Evolutionary conservation across 2,329 filamentous ascomycete species (phyloP), one percentile per base, ranked within the genome.

Genomic region (Talaromyces sp.): DNA sequence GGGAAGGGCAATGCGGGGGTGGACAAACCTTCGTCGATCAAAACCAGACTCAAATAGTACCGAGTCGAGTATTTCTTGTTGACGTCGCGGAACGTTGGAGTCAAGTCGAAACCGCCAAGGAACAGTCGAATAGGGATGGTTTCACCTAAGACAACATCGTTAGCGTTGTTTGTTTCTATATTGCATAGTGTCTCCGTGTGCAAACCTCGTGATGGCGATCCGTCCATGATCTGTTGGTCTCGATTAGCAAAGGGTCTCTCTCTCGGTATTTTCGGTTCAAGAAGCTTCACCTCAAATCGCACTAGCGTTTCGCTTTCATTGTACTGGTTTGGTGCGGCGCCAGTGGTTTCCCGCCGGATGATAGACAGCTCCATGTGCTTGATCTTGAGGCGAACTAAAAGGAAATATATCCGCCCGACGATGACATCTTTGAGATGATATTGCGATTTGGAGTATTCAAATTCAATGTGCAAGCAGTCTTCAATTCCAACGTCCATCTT

Each of bases 401-500:
- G 80, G 80, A 99, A 99, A 81, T 99, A 99, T 82, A 99, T 99
- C 68, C 96, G 86, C 62, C 95, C 95, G 60, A 99, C 95, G 68
- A 99, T 99, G 66, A 99, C 95, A 76, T 99, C 95, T 80, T 99
- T 99, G 63, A 99, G 85, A 72, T 99, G 95, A 78, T 99, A 99
- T 80, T 98, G 98, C 76, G 89, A 95, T 83, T 99, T 99, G 78
- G 91, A 96, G 81, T 99, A 99, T 79, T 99, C 95, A 70, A 99
- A 99, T 78, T 99, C 95, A 68, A 99, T 99, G 79, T 99, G 95
- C 69, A 99, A 82, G 76, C 95, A 99, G 80, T 99, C 96, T 80
- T 99, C 95, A 73, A 99, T 99, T 62, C 95, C 95, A 63, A 99
- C 95, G 75, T 99, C 95, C 95, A 99, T 99, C 85, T 99, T 99